Base-by-base conservation (phyloP, 1,284 basidiomycete species). In the Lentinula novae-zelandiae region DNA sequence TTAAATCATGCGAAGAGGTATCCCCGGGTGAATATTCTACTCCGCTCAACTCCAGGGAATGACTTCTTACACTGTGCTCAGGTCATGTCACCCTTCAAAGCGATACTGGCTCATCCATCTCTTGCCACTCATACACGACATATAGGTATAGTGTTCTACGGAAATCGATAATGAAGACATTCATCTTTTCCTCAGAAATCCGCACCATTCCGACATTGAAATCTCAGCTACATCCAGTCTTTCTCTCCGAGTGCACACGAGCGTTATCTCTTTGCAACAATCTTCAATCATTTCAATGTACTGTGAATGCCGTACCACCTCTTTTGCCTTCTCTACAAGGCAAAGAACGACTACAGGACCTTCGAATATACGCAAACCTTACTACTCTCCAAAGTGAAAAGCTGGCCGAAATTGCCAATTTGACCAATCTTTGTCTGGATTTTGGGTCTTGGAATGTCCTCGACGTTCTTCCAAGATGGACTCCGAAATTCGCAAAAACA, bases 381-480 rank as follows among this genome's bases (percentile, higher is more conserved):
- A 81, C 81, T 0, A 73, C 73, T 0, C 73, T 77, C 8, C 84
- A 87, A 66, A 70, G 80, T 0, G 68, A 73, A 22, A 71, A 76
- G 58, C 72, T 89, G 31, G 62, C 73, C 13, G 67, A 75, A n/a
- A 63, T 85, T 20, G 65, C 62, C 12, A 71, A 68, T 5, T 68
- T 89, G 36, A 73, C 74, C 20, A 78, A 70, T 34, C 68, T 91
- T 12, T 72, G 78, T 5, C 71, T 90, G 27, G 83, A 89, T 60
- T 75, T 72, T 57, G 80, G 82, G n/a, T 82, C 82, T 3, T 86
- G 85, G 83, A 80, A 79, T 65, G 71, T 85, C 13, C 72, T 87
- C 58, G 79, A 87, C 65, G 66, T 76, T 9, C 67, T 90, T 17
- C 85, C 87, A 2, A 69, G 64, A 34, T 91, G 89, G 89, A 67